Evolutionary conservation across 768 basidiomycete genomes (phyloP).

Genomic region (Multifurca ochricompacta): DNA sequence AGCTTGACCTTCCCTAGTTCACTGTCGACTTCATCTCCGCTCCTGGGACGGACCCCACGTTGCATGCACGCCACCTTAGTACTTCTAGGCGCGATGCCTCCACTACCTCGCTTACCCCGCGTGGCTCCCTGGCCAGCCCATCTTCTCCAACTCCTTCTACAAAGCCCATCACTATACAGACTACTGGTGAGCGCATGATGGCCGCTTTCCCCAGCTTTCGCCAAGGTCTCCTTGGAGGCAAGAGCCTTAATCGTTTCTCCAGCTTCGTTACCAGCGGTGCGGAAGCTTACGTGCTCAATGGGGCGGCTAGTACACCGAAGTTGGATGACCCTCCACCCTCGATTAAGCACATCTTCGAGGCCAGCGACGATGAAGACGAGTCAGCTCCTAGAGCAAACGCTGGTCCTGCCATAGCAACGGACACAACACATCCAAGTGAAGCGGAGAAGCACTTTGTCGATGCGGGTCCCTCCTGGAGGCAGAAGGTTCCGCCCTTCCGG

Average conservation of each 20-base stretch:
- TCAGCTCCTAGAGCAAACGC: conserved; percentile 30
- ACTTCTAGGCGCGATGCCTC: conserved; percentile 32
- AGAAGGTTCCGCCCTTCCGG: conserved; percentile 63
- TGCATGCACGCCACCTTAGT: conserved; percentile 21
- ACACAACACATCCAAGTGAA: conserved; percentile 30
- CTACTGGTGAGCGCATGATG: conserved; percentile 56
- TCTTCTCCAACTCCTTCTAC: conserved; percentile 24
- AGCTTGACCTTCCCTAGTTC: conserved; percentile 39
- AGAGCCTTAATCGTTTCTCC: conserved; percentile 77
- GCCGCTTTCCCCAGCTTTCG: conserved; percentile 56
- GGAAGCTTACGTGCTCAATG: conserved; percentile 75
- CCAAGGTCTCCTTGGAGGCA: conserved; percentile 66
- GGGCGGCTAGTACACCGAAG: conserved; percentile 34
- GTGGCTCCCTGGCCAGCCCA: conserved; percentile 28
- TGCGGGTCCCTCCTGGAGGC: conserved; percentile 62
- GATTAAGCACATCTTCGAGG: conserved; percentile 22
- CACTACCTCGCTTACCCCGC: conserved; percentile 43
- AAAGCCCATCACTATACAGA: conserved; percentile 49
- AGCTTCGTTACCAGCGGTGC: conserved; percentile 82
- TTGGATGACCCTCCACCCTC: conserved; percentile 19
- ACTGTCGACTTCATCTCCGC: conserved; percentile 54
- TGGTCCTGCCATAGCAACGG: conserved; percentile 21
- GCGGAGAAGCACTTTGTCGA: conserved; percentile 68
- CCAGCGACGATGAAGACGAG: conserved; percentile 33
- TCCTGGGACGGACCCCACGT: conserved; percentile 35